Evolutionary conservation across 345 rosid species (phyloP).

Genomic region (Eucalyptus pauciflora): DNA sequence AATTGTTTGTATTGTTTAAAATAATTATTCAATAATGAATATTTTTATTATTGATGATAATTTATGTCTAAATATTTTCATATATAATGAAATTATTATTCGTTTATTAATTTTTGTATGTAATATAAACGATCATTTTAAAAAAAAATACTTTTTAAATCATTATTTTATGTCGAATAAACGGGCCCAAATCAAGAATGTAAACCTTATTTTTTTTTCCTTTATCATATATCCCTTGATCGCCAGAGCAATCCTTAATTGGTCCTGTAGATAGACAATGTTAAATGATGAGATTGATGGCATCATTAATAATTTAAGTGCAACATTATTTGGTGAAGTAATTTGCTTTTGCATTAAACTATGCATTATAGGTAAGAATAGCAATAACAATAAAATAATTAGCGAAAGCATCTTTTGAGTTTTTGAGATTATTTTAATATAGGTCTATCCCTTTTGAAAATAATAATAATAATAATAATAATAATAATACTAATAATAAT

Average conservation of each 20-base stretch:
- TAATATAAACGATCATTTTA: no score
- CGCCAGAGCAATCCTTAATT: not conserved
- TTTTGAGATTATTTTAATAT: not conserved
- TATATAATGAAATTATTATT: no score
- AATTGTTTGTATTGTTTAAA: not conserved
- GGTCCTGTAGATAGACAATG: not conserved
- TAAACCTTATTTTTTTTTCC: no score
- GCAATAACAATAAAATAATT: not conserved
- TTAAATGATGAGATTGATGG: not conserved
- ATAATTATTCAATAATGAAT: not conserved
- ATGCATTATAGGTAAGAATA: not conserved
- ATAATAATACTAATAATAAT: no score
- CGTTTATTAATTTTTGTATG: no score
- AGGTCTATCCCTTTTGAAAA: no score
- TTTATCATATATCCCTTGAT: no score
- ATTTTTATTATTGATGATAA: no score
- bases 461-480: no score
- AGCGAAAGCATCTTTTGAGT: not conserved
- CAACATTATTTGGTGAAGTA: no score
- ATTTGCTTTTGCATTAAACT: not conserved
- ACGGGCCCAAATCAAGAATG: not conserved
- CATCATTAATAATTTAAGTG: not conserved
- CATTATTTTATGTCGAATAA: accelerated
- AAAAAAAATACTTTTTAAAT: no score
- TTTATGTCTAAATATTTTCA: no score